These are phyloP conservation scores for Pogostemon cablin DNA, from an alignment of 257 asterid genomes.

Conservation along the genomic window DNA sequence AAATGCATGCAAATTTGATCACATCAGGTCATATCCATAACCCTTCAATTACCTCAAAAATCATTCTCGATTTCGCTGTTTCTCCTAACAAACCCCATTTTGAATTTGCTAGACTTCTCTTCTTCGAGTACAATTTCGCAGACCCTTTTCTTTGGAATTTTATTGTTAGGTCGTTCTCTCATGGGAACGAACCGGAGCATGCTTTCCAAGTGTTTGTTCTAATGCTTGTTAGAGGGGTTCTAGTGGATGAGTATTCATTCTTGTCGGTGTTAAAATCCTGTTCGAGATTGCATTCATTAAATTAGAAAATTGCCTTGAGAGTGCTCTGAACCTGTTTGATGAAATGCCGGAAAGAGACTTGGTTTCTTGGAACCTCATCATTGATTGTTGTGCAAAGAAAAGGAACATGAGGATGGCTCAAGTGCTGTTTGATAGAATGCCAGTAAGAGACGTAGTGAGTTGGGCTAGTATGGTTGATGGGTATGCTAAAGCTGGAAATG, in stretches of 20 bases:
- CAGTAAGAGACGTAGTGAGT: slow-evolving; percentile 65
- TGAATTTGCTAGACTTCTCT: slow-evolving; percentile 59
- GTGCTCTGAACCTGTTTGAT: slow-evolving; percentile 58
- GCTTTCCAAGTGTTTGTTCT: slow-evolving; percentile 64
- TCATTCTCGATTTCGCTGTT: slow-evolving; percentile 53
- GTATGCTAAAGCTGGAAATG: slow-evolving; percentile 55
- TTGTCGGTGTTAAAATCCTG: slow-evolving; percentile 75
- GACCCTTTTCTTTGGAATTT: slow-evolving; percentile 83
- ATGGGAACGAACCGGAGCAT: slow-evolving; percentile 51
- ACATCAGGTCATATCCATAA: slow-evolving; percentile 66
- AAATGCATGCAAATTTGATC: slow-evolving; percentile 63
- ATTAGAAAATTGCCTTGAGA: slow-evolving; percentile 48
- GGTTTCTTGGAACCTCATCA: slow-evolving; percentile 89
- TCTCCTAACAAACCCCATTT: slow-evolving; percentile 46
- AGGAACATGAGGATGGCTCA: slow-evolving; percentile 58
- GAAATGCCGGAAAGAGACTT: slow-evolving; percentile 66
- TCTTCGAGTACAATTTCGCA: slow-evolving; percentile 37
- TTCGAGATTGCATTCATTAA: slow-evolving; percentile 48
- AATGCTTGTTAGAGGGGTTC: slow-evolving; percentile 69
- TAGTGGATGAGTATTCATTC: slow-evolving; percentile 64
- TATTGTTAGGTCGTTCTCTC: slow-evolving; percentile 61
- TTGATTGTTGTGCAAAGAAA: slow-evolving; percentile 67
- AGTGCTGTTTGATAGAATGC: slow-evolving; percentile 61
- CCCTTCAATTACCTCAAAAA: slow-evolving; percentile 50
- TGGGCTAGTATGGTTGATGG: slow-evolving; percentile 89